Conservation (phyloP, 1,284 basidiomycete genomes). For the Polyporus tsugae region DNA sequence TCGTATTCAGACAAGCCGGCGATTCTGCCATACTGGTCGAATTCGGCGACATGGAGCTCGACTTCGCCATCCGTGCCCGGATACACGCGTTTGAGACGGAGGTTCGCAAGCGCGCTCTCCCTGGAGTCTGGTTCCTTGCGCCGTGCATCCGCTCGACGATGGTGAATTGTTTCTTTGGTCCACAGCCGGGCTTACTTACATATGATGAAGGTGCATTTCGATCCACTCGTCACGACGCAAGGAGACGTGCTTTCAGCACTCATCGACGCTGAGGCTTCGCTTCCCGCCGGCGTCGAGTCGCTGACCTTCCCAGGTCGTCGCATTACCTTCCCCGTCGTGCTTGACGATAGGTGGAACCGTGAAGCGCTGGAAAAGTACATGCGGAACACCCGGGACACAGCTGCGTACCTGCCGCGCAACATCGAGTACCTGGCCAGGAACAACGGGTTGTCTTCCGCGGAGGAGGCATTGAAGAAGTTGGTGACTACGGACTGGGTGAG, state of each 20-base stretch:
- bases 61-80: constrained; percentile 58
- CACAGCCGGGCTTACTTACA: not conserved
- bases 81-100: constrained; percentile 64
- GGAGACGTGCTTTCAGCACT: constrained; percentile 50
- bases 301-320: constrained; percentile 60
- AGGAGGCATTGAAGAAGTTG: constrained; percentile 55
- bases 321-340: constrained; percentile 67
- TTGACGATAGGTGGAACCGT: constrained; percentile 67
- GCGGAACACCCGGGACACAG: constrained; percentile 59
- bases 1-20: constrained; percentile 62
- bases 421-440: constrained; percentile 71
- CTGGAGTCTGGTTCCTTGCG: constrained; percentile 54
- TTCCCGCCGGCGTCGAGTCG: constrained; percentile 50
- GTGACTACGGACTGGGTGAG: constrained; percentile 58
- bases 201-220: constrained; percentile 55
- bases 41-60: constrained; percentile 59
- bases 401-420: constrained; percentile 76
- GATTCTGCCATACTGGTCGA: constrained; percentile 68
- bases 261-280: constrained; percentile 45
- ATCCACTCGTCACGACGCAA: constrained; percentile 53
- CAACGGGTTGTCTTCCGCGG: constrained; percentile 61
- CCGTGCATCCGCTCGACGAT: constrained; percentile 68
- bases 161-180: constrained; percentile 43
- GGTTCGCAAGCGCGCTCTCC: constrained; percentile 43
- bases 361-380: constrained; percentile 68